Evolutionary conservation across 345 rosid species (phyloP), one percentile per base, ranked within the genome.

Genomic region (Ceriops decandra): DNA sequence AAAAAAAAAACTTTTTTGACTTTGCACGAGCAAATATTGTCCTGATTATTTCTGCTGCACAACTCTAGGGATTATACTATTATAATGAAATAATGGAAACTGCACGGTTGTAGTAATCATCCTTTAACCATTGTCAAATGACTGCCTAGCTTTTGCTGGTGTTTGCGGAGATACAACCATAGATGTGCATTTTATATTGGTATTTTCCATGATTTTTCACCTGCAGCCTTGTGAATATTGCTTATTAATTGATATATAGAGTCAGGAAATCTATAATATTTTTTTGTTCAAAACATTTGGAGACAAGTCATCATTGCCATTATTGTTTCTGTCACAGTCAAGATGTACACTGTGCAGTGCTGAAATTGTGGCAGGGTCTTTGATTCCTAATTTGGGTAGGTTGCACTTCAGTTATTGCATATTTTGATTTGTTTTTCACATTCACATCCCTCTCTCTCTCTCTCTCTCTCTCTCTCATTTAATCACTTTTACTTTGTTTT

Each of bases 281-380:
- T 56, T 56, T 21, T 53, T 30, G 21, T 66, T 56, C 31, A 10
- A 56, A 56, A 24, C 4, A 22, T 2, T 56, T 56, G 74, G 78
- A 64, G 68, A 66, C 60, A 26, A 80, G 64, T 28, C 52, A 60
- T 83, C 73, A 86, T 76, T 63, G 31, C 68, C 58, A 4, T 82
- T 80, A 42, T 81, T 76, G 63, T 86, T 78, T 83, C 72, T 69
- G 66, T 80, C 70, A 80, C 91, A 95, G 99, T 86, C 93, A 57
- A 91, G 97, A 83, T 93, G 98, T 87, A 82, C 85, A 54, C 78
- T 91, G 46, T 95, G 99, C 96, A 84, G 74, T 84, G 82, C 86
- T 24, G 95, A 91, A 77, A 85, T 95, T 61, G 91, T 87, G 72
- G 47, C 87, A 60, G 85, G 83, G 49, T 76, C 96, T 62, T 76